Evolutionary conservation across 1,284 basidiomycete species (phyloP).

Genomic region (Ustilago trichophora): DNA sequence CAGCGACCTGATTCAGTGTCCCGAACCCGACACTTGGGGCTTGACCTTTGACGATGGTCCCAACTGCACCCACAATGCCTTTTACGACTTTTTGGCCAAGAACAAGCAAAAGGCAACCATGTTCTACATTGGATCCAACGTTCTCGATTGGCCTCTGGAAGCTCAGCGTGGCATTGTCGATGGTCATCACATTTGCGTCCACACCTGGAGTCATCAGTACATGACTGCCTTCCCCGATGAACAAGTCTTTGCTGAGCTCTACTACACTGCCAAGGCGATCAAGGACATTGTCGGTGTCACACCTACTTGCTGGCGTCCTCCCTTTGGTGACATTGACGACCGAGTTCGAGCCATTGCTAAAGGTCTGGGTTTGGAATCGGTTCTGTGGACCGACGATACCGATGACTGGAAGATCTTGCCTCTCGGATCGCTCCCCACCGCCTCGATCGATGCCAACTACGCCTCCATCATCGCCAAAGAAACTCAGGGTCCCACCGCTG

Average conservation of each 20-base stretch:
- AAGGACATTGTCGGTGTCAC: slow-evolving; percentile 70
- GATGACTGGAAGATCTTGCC: slow-evolving; percentile 69
- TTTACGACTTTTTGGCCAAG: slow-evolving; percentile 70
- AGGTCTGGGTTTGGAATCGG: slow-evolving; percentile 69
- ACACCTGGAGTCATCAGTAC: slow-evolving; percentile 69
- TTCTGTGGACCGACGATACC: slow-evolving; percentile 70
- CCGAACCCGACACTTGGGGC: slow-evolving; percentile 70
- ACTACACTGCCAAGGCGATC: slow-evolving; percentile 71
- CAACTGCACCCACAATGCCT: slow-evolving; percentile 69
- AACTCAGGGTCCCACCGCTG: slow-evolving; percentile 67
- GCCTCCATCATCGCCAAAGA: slow-evolving; percentile 67
- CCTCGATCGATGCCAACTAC: slow-evolving; percentile 68
- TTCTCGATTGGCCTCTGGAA: slow-evolving; percentile 71
- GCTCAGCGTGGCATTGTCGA: slow-evolving; percentile 69
- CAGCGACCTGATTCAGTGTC: slow-evolving; percentile 67
- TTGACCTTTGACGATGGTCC: slow-evolving; percentile 70
- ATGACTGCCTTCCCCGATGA: slow-evolving; percentile 70
- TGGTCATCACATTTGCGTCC: slow-evolving; percentile 61
- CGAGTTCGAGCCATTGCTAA: slow-evolving; percentile 70
- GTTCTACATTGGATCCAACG: slow-evolving; percentile 70
- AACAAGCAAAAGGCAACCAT: slow-evolving; percentile 71
- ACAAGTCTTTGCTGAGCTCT: slow-evolving; percentile 71
- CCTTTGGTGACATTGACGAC: slow-evolving; percentile 71
- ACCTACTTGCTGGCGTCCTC: slow-evolving; percentile 69
- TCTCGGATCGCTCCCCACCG: slow-evolving; percentile 63